Percentiles rank a stretch among this genome's conserved stretches.
These are phyloP conservation scores for Ophiostoma novo-ulmi DNA, from an alignment of 2,329 filamentous ascomycete genomes.

Conservation along the genomic window DNA sequence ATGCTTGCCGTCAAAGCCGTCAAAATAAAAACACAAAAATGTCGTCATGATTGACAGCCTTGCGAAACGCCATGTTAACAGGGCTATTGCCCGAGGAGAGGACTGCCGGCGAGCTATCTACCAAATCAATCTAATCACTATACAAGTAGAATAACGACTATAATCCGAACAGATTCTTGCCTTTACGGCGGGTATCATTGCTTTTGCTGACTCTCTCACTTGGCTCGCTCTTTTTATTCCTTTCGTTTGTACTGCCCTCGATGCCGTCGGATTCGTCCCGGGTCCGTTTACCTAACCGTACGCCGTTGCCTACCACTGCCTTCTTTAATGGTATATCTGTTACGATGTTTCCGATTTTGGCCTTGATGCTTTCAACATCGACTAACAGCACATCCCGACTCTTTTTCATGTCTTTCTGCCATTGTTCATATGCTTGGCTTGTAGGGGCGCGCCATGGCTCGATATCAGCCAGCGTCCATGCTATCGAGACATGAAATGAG, in stretches of 20 bases:
- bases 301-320: neutral
- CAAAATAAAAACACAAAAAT: neutral
- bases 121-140: no score
- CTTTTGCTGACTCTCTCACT: neutral
- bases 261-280: neutral
- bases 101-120: neutral
- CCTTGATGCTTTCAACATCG: slow-evolving; percentile 59
- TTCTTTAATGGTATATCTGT: slow-evolving; percentile 39
- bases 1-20: neutral
- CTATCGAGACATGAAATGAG: slow-evolving; percentile 84
- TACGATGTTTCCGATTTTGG: slow-evolving; percentile 69
- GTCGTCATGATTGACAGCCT: neutral
- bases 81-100: neutral
- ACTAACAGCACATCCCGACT: slow-evolving; percentile 40
- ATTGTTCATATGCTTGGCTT: slow-evolving; percentile 30
- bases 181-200: slow-evolving; percentile 4
- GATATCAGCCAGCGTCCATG: slow-evolving; percentile 62
- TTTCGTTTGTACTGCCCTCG: neutral
- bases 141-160: neutral
- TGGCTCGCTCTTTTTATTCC: neutral
- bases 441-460: slow-evolving; percentile 45
- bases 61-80: neutral
- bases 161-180: slow-evolving; percentile 12
- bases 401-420: slow-evolving; percentile 9
- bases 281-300: neutral